Percentiles rank a stretch among this genome's conserved stretches.
These are phyloP conservation scores for Hyaloperonospora arabidopsidis DNA, from an alignment of 352 stramenopile species.

Conservation along the genomic window DNA sequence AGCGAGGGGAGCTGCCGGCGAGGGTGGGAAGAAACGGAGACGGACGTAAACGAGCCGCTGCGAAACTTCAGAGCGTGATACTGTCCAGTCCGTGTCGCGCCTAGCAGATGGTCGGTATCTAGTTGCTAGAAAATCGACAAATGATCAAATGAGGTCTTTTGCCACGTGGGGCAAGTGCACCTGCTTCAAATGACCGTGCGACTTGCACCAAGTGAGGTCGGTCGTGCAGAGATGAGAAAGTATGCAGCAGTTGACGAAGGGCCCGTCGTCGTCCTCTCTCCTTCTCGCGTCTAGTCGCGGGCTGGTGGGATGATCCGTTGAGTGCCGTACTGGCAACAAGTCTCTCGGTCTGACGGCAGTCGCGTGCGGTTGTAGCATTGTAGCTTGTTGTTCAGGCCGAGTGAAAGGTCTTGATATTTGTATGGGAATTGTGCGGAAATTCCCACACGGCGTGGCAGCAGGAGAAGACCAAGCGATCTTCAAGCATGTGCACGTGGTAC, in stretches of 20 bases:
- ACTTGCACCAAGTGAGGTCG: slow-evolving; percentile 13
- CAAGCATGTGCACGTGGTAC: slow-evolving; percentile 6
- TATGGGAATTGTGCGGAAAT: no score
- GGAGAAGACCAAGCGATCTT: no score
- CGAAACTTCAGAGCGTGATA: slow-evolving; percentile 21
- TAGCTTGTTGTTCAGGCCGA: slow-evolving; percentile 14
- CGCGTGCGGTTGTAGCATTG: background rate
- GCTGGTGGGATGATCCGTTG: slow-evolving; percentile 24
- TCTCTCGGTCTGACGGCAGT: slow-evolving; percentile 13
- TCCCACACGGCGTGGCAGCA: no score
- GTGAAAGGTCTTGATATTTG: slow-evolving; percentile 1
- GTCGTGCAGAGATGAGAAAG: background rate
- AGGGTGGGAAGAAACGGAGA: slow-evolving; percentile 19
- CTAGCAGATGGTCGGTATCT: slow-evolving; percentile 12
- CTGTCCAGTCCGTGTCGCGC: slow-evolving; percentile 4
- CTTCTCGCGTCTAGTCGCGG: slow-evolving; percentile 14
- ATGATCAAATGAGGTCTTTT: slow-evolving; percentile 13
- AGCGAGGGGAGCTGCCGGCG: slow-evolving; percentile 14
- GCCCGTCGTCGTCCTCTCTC: no score
- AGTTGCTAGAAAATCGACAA: slow-evolving; percentile 17
- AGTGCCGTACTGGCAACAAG: slow-evolving; percentile 21
- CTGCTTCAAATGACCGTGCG: slow-evolving; percentile 3
- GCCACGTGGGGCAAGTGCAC: slow-evolving; percentile 13
- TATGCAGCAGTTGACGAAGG: background rate
- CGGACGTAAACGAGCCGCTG: slow-evolving; percentile 15